phyloP scores from a whole-genome alignment of 169 alveolate genomes.

The Eimeria necatrix region DNA sequence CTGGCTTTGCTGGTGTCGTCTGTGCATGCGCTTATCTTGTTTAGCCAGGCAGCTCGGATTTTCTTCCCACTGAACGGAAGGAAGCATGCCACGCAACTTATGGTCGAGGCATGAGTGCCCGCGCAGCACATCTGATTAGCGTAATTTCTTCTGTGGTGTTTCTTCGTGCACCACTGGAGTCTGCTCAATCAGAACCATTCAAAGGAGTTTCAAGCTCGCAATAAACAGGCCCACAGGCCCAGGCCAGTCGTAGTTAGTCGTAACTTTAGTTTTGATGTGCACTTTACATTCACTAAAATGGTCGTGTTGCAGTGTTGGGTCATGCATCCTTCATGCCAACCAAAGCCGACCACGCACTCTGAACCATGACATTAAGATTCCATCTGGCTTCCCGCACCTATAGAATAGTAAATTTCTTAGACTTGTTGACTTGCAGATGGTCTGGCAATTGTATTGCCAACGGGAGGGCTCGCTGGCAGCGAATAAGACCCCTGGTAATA shows the following conservation, averaged over 20 bases:
- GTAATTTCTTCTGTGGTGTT: not conserved
- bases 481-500: no score
- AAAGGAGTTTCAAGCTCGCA: not conserved
- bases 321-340: no score
- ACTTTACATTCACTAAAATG: not conserved
- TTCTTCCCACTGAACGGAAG: not conserved
- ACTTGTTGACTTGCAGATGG: no score
- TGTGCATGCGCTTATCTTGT: slow-evolving; percentile 46
- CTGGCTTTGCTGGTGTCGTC: slow-evolving; percentile 27
- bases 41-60: slow-evolving; percentile 52
- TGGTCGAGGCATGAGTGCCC: not conserved
- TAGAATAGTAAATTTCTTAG: no score
- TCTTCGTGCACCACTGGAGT: not conserved
- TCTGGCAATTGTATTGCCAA: no score
- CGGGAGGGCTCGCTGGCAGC: no score
- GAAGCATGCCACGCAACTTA: not conserved
- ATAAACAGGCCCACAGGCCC: not conserved
- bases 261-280: not conserved
- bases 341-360: no score
- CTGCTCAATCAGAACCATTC: not conserved
- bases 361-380: no score
- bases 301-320: not conserved
- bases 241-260: not conserved
- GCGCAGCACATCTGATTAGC: not conserved
- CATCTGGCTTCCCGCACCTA: no score